A percentile compares a stretch with the other conserved stretches of the same genome.
Conservation (phyloP, 73 alveolate species). For the Tetrahymena borealis region DNA sequence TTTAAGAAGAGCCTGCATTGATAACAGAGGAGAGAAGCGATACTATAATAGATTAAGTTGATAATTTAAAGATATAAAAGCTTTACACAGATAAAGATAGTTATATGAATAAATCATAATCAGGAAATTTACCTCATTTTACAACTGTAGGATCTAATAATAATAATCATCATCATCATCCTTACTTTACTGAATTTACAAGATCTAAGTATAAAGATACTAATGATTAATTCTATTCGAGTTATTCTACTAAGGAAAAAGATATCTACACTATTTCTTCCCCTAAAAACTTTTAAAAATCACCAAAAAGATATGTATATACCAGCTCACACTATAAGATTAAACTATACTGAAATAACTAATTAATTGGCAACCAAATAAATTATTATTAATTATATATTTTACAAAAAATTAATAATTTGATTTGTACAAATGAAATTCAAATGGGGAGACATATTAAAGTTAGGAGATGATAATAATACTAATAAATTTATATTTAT, state of each 20-base stretch:
- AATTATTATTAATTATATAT: too few species aligned
- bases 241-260: not conserved
- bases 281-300: not conserved
- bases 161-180: not conserved
- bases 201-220: not conserved
- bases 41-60: not conserved
- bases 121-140: not conserved
- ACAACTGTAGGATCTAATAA: too few species aligned
- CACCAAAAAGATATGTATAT: not conserved
- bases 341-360: not conserved
- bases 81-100: not conserved
- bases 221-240: not conserved
- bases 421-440: too few species aligned
- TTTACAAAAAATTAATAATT: too few species aligned
- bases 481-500: too few species aligned
- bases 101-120: not conserved
- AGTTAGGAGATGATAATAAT: not conserved
- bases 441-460: too few species aligned
- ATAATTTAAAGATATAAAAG: not conserved
- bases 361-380: too few species aligned
- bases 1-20: not conserved
- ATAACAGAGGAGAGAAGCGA: not conserved
- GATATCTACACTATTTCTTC: too few species aligned
- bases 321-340: not conserved
- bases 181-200: not conserved